These are phyloP conservation scores for Agaricus blazei DNA, from an alignment of 768 basidiomycete genomes.

Conservation along the genomic window DNA sequence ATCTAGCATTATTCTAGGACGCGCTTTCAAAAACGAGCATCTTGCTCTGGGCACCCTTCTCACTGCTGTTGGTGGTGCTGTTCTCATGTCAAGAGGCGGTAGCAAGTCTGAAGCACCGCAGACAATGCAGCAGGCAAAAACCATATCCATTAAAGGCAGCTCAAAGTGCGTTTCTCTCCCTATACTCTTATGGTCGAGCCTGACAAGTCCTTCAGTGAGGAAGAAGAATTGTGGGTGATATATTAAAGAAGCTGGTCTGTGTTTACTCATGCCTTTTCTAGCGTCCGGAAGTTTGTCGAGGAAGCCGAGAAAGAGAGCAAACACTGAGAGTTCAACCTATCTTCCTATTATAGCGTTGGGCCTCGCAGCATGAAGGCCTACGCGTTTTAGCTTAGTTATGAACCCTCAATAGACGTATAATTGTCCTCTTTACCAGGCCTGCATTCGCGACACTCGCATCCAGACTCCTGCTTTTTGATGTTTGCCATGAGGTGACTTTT, in stretches of 20 bases:
- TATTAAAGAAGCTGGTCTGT: neutral
- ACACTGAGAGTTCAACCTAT: slow-evolving; percentile 27
- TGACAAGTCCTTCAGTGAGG: slow-evolving; percentile 50
- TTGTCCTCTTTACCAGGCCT: neutral
- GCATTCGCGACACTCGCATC: neutral
- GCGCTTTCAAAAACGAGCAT: slow-evolving; percentile 78
- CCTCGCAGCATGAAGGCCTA: neutral
- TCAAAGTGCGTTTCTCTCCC: slow-evolving; percentile 52
- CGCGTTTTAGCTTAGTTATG: slow-evolving; percentile 5
- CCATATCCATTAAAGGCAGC: slow-evolving; percentile 58
- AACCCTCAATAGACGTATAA: slow-evolving; percentile 9
- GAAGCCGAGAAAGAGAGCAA: slow-evolving; percentile 77
- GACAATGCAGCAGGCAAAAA: slow-evolving; percentile 54
- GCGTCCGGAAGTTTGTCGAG: slow-evolving; percentile 74
- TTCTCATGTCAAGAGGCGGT: slow-evolving; percentile 50
- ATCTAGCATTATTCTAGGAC: slow-evolving; percentile 68
- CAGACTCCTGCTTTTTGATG: neutral
- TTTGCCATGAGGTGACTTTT: neutral
- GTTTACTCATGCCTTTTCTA: slow-evolving; percentile 26
- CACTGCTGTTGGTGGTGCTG: slow-evolving; percentile 47
- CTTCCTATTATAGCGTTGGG: neutral
- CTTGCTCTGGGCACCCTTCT: slow-evolving; percentile 66
- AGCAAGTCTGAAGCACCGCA: slow-evolving; percentile 35
- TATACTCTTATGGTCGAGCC: neutral
- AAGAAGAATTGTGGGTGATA: slow-evolving; percentile 68